Evolutionary conservation across 208 protist genomes (phyloP).

Genomic region (Endotrypanum monterogeii): DNA sequence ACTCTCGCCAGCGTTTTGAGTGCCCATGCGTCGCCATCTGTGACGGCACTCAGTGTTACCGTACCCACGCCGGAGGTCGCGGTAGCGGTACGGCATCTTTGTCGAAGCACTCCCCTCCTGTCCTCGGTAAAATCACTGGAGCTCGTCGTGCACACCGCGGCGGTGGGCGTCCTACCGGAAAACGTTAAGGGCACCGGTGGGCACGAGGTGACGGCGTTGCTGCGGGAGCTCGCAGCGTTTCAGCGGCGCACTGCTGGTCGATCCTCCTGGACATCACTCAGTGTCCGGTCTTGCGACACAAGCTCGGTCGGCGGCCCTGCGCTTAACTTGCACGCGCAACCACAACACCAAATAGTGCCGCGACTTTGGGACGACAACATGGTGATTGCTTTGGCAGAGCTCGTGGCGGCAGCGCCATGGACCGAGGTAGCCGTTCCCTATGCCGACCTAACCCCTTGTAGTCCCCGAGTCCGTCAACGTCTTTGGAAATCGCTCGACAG

Average conservation of each 20-base stretch:
- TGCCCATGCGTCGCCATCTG: neutral
- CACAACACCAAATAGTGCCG: slow-evolving; percentile 6
- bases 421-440: slow-evolving; percentile 31
- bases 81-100: slow-evolving; percentile 9
- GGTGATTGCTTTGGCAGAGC: slow-evolving; percentile 27
- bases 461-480: slow-evolving; percentile 19
- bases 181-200: slow-evolving; percentile 5
- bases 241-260: neutral
- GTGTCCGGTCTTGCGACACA: slow-evolving; percentile 7
- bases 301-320: neutral
- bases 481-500: slow-evolving; percentile 29
- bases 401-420: slow-evolving; percentile 33
- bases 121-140: slow-evolving; percentile 31
- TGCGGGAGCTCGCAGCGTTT: slow-evolving; percentile 13
- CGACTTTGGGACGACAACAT: slow-evolving; percentile 36
- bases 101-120: slow-evolving; percentile 19
- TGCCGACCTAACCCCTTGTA: slow-evolving; percentile 30
- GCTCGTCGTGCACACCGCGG: slow-evolving; percentile 22
- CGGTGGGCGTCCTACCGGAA: slow-evolving; percentile 7
- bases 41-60: slow-evolving; percentile 23
- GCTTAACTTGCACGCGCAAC: neutral
- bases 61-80: slow-evolving; percentile 18
- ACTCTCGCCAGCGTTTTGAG: slow-evolving; percentile 18
- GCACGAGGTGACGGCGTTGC: slow-evolving; percentile 21
- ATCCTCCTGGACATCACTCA: slow-evolving; percentile 9